Base-by-base conservation (phyloP, 2,329 filamentous ascomycete genomes). In the Aspergillus floridensis region DNA sequence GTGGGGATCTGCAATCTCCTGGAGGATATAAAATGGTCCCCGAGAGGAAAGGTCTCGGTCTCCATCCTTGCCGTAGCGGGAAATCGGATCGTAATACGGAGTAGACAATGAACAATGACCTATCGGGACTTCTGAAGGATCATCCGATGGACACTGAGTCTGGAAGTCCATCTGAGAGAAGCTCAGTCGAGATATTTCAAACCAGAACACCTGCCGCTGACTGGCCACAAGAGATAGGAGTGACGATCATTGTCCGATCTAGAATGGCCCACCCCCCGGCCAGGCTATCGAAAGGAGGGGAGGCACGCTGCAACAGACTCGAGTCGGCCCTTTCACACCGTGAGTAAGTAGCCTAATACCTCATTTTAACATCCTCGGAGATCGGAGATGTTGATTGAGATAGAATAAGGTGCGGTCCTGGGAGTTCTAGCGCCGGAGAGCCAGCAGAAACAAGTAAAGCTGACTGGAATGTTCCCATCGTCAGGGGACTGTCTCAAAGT, bases 351-450 rank as follows among this genome's bases (percentile, higher is more conserved):
- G 26, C 8, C 26, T 29, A 29, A 32, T 35, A 31, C 41, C 19
- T 46, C n/a, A 47, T 24, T 32, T 29, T 41, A 38, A 38, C 41
- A 47, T 46, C 41, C 47, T 29, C 29, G 35, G 53, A 32, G 53
- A 55, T 31, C 41, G 53, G 53, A 21, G 32, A 19, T 48, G 53
- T 31, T 35, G n/a, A 48, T 22, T 55, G 26, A 29, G n/a, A 31
- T 10, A 47, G 41, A 55, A 55, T 55, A 55, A 55, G 53, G 53
- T 55, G 53, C 31, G 41, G 41, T 22, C 24, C 53, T 32, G 21
- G 26, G 26, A 31, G 31, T 44, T 35, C 44, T 55, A 55, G 53
- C 53, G 53, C 26, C 41, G 53, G 53, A 26, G 53, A 41, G 50
- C 35, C 50, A 44, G 21, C 32, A 29, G 48, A 49, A 29, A 29